phyloP scores from a whole-genome alignment of 73 alveolate species.

The Uronychia setigera region DNA sequence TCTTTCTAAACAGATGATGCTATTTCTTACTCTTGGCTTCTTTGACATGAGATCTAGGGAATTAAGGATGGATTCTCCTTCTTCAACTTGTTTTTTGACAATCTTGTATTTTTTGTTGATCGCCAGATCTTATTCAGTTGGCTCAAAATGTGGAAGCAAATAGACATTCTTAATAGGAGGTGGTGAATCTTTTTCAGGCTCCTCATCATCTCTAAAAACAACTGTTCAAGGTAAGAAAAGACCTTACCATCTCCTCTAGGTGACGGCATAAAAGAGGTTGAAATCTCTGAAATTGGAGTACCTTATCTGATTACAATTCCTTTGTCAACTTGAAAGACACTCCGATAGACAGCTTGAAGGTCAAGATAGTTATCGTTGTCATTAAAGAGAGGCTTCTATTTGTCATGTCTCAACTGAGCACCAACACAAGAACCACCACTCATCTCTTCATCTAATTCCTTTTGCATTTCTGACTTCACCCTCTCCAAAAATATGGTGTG shows the following conservation, averaged over 20 bases:
- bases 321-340: conserved; percentile 11
- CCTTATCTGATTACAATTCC: conserved; percentile 32
- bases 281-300: conserved; percentile 18
- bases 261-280: conserved; percentile 28
- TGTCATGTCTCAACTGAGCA: neutral
- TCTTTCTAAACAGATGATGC: conserved; percentile 11
- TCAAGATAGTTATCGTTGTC: neutral
- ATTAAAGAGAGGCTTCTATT: neutral
- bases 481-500: conserved; percentile 2
- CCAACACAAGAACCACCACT: conserved; percentile 11
- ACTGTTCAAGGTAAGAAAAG: neutral
- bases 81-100: neutral
- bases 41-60: neutral
- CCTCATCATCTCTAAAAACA: neutral
- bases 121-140: neutral
- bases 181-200: conserved; percentile 5
- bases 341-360: conserved; percentile 20
- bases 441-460: conserved; percentile 1
- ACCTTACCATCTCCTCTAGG: conserved; percentile 32
- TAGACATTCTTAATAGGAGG: conserved; percentile 11
- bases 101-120: conserved; percentile 15
- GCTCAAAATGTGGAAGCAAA: conserved; percentile 21
- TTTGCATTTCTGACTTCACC: conserved; percentile 19
- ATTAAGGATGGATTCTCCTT: neutral
- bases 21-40: conserved; percentile 21